phyloP scores from a whole-genome alignment of 495 filamentous ascomycete species.

The Cryomyces minteri region DNA sequence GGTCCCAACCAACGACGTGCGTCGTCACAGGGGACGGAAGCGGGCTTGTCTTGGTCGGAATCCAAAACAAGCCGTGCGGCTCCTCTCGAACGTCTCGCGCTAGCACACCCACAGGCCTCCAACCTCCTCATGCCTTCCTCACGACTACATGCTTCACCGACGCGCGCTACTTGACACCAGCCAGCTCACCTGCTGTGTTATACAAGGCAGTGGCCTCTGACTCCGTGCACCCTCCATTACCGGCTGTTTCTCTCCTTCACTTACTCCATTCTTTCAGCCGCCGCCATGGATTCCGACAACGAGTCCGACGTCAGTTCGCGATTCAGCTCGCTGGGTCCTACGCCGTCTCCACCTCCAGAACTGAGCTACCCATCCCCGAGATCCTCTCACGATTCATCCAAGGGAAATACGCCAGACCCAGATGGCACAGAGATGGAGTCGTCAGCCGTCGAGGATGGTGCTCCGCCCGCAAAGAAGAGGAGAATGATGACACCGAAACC shows the following conservation, averaged over 20 bases:
- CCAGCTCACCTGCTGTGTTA: not conserved
- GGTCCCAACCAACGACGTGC: no score
- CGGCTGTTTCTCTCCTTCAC: not conserved
- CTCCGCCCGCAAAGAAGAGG: constrained; percentile 54
- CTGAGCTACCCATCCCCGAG: constrained; percentile 31
- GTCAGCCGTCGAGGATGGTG: constrained; percentile 29
- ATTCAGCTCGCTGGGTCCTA: constrained; percentile 33
- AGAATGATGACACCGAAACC: constrained; percentile 29
- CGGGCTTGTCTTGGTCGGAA: no score
- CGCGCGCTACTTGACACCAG: not conserved
- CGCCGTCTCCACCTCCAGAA: constrained; percentile 37
- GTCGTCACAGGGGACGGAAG: no score
- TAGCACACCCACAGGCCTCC: not conserved
- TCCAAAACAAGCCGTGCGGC: no score
- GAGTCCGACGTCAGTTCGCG: constrained; percentile 31
- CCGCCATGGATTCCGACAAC: not conserved
- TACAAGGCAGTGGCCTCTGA: not conserved
- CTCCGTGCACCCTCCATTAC: not conserved
- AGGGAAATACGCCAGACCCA: constrained; percentile 16
- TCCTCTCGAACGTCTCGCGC: no score
- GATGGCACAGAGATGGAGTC: constrained; percentile 10
- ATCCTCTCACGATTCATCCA: constrained; percentile 35
- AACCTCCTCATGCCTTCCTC: not conserved
- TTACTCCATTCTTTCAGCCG: not conserved
- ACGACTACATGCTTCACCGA: not conserved